These are phyloP conservation scores for Lipomyces yamadae DNA, from an alignment of 805 yeast genomes.

Conservation along the genomic window DNA sequence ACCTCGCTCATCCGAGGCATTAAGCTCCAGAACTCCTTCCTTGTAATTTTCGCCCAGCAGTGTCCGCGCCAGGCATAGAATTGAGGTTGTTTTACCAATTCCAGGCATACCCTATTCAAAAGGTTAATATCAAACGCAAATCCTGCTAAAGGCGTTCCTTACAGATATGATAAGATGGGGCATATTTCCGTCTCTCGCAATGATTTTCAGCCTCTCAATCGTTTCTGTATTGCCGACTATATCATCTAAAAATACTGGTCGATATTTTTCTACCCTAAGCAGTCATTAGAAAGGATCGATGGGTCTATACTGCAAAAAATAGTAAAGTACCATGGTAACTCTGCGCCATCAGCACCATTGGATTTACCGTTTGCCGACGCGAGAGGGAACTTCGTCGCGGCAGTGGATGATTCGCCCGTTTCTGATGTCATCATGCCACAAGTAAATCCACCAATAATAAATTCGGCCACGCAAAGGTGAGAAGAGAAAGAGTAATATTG, in stretches of 20 bases:
- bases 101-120: slow-evolving; percentile 76
- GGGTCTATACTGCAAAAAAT: background rate
- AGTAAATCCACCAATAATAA: background rate
- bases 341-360: slow-evolving; percentile 1
- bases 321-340: slow-evolving; percentile 27
- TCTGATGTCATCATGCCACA: background rate
- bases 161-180: slow-evolving; percentile 92
- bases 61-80: slow-evolving; percentile 86
- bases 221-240: slow-evolving; percentile 95
- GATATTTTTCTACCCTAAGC: slow-evolving; percentile 87
- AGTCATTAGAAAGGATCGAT: background rate
- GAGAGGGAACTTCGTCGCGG: background rate
- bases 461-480: no score
- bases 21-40: slow-evolving; percentile 88
- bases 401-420: slow-evolving; percentile 1
- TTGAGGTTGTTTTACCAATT: slow-evolving; percentile 94
- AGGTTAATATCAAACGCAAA: background rate
- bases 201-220: slow-evolving; percentile 76
- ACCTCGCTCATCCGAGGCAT: slow-evolving; percentile 90
- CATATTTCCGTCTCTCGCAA: slow-evolving; percentile 92
- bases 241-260: slow-evolving; percentile 78
- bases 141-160: background rate
- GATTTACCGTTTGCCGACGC: background rate
- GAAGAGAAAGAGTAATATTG: background rate
- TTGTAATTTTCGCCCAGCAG: slow-evolving; percentile 68